Conservation (phyloP, 2,329 filamentous ascomycete species). For the Neopestalotiopsis sp. region DNA sequence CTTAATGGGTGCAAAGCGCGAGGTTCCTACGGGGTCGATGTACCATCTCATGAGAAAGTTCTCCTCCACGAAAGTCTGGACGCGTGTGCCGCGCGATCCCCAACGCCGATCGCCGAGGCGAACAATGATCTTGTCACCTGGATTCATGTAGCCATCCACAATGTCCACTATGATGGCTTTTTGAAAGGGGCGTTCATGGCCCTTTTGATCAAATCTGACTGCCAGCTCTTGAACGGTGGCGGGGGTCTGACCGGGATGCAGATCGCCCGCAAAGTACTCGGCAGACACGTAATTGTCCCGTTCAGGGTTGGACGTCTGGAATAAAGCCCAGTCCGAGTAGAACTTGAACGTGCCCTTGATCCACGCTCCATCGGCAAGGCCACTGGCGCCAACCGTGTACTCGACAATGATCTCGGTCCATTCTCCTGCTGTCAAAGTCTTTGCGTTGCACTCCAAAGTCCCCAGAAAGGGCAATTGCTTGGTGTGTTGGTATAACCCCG, state of each 20-base stretch:
- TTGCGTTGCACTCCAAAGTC: constrained; percentile 30
- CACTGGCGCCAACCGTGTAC: constrained; percentile 33
- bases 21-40: constrained; percentile 43
- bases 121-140: constrained; percentile 39
- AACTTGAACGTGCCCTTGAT: constrained; percentile 46
- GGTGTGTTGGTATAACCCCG: constrained; percentile 34
- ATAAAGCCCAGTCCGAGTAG: constrained; percentile 43
- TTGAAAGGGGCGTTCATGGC: constrained; percentile 43
- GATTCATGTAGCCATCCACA: constrained; percentile 43
- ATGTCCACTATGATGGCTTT: constrained; percentile 44
- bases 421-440: constrained; percentile 32
- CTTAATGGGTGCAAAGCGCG: constrained; percentile 39
- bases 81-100: constrained; percentile 37
- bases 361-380: constrained; percentile 41
- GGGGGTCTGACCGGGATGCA: constrained; percentile 35
- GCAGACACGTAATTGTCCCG: constrained; percentile 40
- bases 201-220: constrained; percentile 44
- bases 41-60: constrained; percentile 42
- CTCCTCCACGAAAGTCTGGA: constrained; percentile 42
- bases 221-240: constrained; percentile 40
- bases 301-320: constrained; percentile 38
- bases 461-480: constrained; percentile 38
- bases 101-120: constrained; percentile 39
- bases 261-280: constrained; percentile 34
- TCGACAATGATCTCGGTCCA: constrained; percentile 32